Conservation (phyloP, 2,329 filamentous ascomycete species). For the Fusarium nanum region DNA sequence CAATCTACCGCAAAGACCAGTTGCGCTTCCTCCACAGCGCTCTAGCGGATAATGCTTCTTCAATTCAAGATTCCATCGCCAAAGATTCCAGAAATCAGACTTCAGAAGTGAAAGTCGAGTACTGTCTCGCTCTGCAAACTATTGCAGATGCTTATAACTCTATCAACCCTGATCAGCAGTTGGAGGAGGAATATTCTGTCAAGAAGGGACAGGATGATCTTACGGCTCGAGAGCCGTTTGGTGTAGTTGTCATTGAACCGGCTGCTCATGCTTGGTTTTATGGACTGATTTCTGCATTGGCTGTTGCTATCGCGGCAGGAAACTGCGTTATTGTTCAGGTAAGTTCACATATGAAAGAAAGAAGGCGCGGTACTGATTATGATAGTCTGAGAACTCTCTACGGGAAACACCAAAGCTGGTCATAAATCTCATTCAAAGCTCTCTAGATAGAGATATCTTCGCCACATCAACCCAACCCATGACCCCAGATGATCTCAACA, state of each 20-base stretch:
- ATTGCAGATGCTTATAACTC: conserved; percentile 27
- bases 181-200: conserved; percentile 34
- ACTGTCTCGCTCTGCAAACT: conserved; percentile 37
- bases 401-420: conserved; percentile 17
- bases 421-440: conserved; percentile 2
- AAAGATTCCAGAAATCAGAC: conserved; percentile 31
- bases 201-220: conserved; percentile 23
- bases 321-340: conserved; percentile 39
- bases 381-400: conserved; percentile 5
- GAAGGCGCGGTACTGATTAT: not conserved
- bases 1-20: conserved; percentile 39
- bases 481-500: not conserved
- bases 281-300: conserved; percentile 29
- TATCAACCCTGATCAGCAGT: conserved; percentile 21
- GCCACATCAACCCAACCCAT: conserved; percentile 1
- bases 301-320: conserved; percentile 23
- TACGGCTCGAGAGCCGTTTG: conserved; percentile 20
- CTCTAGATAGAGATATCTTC: conserved; percentile 25
- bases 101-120: conserved; percentile 39
- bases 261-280: conserved; percentile 37
- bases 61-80: conserved; percentile 37
- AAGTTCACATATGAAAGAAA: too few species aligned
- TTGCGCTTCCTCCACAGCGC: conserved; percentile 26
- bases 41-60: conserved; percentile 12
- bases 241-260: conserved; percentile 37